These are phyloP conservation scores for Schizophyllum amplum DNA, from an alignment of 1,284 basidiomycete genomes.

Conservation along the genomic window DNA sequence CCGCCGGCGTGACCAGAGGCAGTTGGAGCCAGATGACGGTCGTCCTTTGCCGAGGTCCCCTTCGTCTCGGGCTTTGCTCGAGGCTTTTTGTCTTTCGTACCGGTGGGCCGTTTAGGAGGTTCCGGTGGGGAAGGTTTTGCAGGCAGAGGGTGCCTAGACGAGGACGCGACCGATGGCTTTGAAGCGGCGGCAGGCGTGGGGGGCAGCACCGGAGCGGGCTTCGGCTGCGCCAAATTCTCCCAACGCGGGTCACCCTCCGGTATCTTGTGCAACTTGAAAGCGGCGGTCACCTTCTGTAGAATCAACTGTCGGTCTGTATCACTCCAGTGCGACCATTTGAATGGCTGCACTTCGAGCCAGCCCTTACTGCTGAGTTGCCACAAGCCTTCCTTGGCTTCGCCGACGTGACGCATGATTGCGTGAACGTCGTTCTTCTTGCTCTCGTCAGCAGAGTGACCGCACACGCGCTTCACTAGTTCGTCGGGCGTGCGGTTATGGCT, in stretches of 20 bases:
- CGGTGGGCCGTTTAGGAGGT: neutral
- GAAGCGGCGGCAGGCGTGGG: conserved; percentile 8
- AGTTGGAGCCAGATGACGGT: neutral
- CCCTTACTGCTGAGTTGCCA: conserved; percentile 47
- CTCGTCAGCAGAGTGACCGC: conserved; percentile 11
- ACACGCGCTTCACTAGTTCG: conserved; percentile 40
- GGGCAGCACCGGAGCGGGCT: conserved; percentile 18
- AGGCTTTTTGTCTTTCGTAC: neutral
- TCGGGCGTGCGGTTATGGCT: conserved; percentile 31
- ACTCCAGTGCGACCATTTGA: conserved; percentile 42
- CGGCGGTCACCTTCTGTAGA: conserved; percentile 39
- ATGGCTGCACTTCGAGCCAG: conserved; percentile 65
- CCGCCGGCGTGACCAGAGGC: neutral
- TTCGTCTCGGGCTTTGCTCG: neutral
- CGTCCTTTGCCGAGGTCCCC: neutral
- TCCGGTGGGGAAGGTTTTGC: conserved; percentile 9
- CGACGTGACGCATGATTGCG: conserved; percentile 36
- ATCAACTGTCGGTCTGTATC: conserved; percentile 37
- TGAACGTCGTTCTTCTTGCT: neutral
- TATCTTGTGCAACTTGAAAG: conserved; percentile 40
- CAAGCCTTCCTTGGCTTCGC: conserved; percentile 24
- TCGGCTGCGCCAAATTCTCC: conserved; percentile 19
- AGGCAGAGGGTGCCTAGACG: conserved; percentile 2
- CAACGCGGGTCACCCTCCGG: conserved; percentile 50
- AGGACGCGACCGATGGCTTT: conserved; percentile 3